phyloP scores from a whole-genome alignment of 139 green algal genomes.

The Trebouxia sp. region DNA sequence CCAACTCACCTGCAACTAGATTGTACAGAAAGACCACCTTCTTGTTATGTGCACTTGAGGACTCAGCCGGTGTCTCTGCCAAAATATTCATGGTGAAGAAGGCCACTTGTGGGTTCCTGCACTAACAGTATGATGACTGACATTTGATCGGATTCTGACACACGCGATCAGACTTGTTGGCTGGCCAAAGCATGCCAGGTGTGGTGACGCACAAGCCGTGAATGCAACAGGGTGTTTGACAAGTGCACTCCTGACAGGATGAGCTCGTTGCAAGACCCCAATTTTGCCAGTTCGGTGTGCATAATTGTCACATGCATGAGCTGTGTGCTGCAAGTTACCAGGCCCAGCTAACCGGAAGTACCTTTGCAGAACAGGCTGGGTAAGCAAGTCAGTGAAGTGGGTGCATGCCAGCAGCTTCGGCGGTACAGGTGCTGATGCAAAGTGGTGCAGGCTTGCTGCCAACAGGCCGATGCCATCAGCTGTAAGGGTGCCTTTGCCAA shows the following conservation, averaged over 20 bases:
- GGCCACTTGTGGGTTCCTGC: conserved; percentile 47
- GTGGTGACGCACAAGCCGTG: too few species aligned
- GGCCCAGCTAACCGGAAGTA: conserved; percentile 23
- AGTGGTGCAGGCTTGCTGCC: conserved; percentile 57
- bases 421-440: conserved; percentile 31
- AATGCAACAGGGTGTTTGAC: too few species aligned
- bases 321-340: too few species aligned
- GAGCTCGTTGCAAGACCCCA: too few species aligned
- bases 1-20: conserved; percentile 44
- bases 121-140: not conserved
- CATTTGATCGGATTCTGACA: too few species aligned
- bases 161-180: too few species aligned
- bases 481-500: conserved; percentile 91
- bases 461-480: conserved; percentile 83
- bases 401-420: conserved; percentile 74
- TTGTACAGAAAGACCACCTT: conserved; percentile 78
- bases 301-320: too few species aligned
- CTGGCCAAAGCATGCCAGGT: too few species aligned
- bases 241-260: too few species aligned
- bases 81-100: conserved; percentile 78
- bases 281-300: too few species aligned
- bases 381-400: conserved; percentile 79
- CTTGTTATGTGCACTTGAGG: not conserved
- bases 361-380: conserved; percentile 40
- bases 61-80: not conserved